Base-by-base conservation (phyloP, 768 basidiomycete genomes). In the Xerocomus brunneocitrinus region DNA sequence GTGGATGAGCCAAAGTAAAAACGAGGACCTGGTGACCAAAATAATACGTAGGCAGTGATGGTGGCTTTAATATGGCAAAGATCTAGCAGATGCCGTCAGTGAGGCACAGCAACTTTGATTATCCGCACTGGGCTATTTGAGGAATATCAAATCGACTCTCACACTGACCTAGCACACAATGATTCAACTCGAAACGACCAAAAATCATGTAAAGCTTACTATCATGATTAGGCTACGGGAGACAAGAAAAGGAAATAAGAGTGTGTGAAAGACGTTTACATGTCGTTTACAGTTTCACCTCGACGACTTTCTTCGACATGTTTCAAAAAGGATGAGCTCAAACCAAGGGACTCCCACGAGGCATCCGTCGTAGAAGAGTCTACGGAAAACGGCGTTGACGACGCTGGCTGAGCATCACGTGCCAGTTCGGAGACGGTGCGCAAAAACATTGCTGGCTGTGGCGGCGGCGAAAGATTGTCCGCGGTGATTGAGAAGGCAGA, bases 401-500 rank as follows among this genome's bases (percentile, higher is more conserved):
- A 32, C 9, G 40, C 41, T 3, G 22, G n/a, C 28, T 50, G 47
- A 7, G 27, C 45, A 32, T 67, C 67, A 5, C 9, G 16, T 1
- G 53, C 35, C 35, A 67, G 43, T 45, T 69, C 63, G 0, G 67
- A 67, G 36, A 50, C 53, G 0, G 69, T 65, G 38, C 51, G 61
- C 32, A 71, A 54, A 19, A 60, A 32, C 8, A 61, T 42, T 50
- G 50, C 32, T 8, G 61, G 65, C 19, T 58, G 58, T 47, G 58
- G 58, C 32, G 53, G 54, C 1, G 34, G 28, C 0, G 55, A 40
- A 54, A 44, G 28, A 30, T 50, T 51, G 36, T 49, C 36, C 19
- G 43, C 28, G 8, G 52, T 47, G 8, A 48, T 50, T 13, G 58
- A 39, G 27, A 78, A 79, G 8, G 75, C 69, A 5, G 82, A 77